Base-by-base conservation (phyloP, 495 filamentous ascomycete genomes). In the Mytilinidion resinicola region DNA sequence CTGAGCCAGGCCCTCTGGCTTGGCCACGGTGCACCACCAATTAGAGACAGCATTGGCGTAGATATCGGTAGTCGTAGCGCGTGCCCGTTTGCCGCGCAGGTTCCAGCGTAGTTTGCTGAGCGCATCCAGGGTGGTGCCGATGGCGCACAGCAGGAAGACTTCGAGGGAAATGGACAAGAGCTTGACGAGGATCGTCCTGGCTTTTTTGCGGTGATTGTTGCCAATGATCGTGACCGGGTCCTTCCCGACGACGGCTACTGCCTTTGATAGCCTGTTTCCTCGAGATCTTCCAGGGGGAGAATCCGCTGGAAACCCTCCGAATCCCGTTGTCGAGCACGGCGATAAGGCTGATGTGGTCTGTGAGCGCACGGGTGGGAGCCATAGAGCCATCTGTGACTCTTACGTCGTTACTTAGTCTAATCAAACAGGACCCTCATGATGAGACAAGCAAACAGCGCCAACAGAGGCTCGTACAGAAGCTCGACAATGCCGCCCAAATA, bases 381-480 rank as follows among this genome's bases (percentile, higher is more conserved):
- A 41, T 41, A n/a, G 37, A 41, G 37, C 37, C 37, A 41, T 41
- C 37, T 41, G n/a, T 41, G 37, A n/a, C n/a, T n/a, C n/a, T n/a
- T n/a, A n/a, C n/a, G n/a, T n/a, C n/a, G n/a, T n/a, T n/a, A n/a
- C n/a, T n/a, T n/a, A n/a, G n/a, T n/a, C n/a, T n/a, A n/a, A n/a
- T n/a, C n/a, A n/a, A n/a, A n/a, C n/a, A n/a, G n/a, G n/a, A n/a
- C n/a, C n/a, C n/a, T n/a, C n/a, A n/a, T n/a, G n/a, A n/a, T n/a
- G n/a, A n/a, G n/a, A 7, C 21, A 30, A 53, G 51, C 51, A 53
- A 53, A 17, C 51, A 37, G 34, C 12, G 51, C 34, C 51, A 38
- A 39, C 51, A 39, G 51, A 53, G 35, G 35, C 35, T 38, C 9
- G 9, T 39, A 41, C n/a, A 42, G 34, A 54, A 42, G 37, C 7